Evolutionary conservation across 2,329 filamentous ascomycete species (phyloP).

Genomic region (Chaetomium globosum): DNA sequence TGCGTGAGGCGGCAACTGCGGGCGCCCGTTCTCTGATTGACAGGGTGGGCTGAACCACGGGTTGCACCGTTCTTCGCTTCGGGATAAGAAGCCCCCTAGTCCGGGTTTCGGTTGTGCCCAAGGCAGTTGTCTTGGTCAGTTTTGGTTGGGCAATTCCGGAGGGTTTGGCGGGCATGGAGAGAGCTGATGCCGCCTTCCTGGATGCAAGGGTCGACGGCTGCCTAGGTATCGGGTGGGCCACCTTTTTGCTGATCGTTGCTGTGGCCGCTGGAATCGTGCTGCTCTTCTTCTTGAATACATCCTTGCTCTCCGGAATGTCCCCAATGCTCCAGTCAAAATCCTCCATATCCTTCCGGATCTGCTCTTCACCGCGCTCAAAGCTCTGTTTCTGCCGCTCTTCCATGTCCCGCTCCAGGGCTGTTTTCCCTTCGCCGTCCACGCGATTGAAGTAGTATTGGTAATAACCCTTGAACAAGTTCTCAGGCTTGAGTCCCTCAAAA

Average conservation of each 20-base stretch:
- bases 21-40: slow-evolving; percentile 60
- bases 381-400: slow-evolving; percentile 56
- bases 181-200: slow-evolving; percentile 56
- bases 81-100: slow-evolving; percentile 23
- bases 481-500: slow-evolving; percentile 59
- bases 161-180: slow-evolving; percentile 47
- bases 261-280: slow-evolving; percentile 29
- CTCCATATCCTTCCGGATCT: slow-evolving; percentile 68
- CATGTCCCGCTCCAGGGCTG: slow-evolving; percentile 63
- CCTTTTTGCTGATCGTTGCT: slow-evolving; percentile 32
- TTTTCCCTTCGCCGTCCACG: slow-evolving; percentile 69
- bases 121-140: slow-evolving; percentile 29
- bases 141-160: slow-evolving; percentile 35
- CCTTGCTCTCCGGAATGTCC: slow-evolving; percentile 56
- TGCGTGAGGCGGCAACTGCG: slow-evolving; percentile 71
- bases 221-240: slow-evolving; percentile 25
- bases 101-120: slow-evolving; percentile 38
- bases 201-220: slow-evolving; percentile 57
- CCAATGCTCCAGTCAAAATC: slow-evolving; percentile 63
- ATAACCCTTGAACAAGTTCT: slow-evolving; percentile 64
- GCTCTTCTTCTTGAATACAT: slow-evolving; percentile 43
- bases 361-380: slow-evolving; percentile 63
- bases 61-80: slow-evolving; percentile 42
- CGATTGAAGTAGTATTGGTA: slow-evolving; percentile 63
- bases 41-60: slow-evolving; percentile 49